phyloP scores from a whole-genome alignment of 148 eudicot species.

The Rhododendron griersonianum region DNA sequence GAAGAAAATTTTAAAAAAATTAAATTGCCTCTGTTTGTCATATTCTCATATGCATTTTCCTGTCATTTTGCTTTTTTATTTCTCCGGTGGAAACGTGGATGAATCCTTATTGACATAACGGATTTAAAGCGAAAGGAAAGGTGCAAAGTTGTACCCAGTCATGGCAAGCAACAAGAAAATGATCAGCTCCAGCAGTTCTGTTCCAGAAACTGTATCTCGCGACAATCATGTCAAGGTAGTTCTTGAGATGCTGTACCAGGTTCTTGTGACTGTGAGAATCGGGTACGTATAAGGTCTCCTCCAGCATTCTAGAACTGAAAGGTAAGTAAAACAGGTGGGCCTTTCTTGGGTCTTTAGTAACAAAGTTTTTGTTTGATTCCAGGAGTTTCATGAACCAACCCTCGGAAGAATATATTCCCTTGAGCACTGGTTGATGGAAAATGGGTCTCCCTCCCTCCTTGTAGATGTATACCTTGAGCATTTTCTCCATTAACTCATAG shows the following conservation, averaged over 20 bases:
- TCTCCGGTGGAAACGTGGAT: not conserved
- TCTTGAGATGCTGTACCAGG: constrained; percentile 21
- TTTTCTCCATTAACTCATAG: constrained; percentile 39
- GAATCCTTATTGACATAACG: not conserved
- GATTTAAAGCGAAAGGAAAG: not conserved
- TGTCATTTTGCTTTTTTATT: not conserved
- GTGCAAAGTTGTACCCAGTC: constrained; percentile 32
- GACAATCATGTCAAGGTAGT: constrained; percentile 28
- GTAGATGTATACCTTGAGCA: constrained; percentile 38
- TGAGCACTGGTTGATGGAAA: constrained; percentile 35
- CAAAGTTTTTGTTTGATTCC: constrained; percentile 30
- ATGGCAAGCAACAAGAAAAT: constrained; percentile 50
- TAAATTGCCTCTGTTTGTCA: not conserved
- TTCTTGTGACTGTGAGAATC: constrained; percentile 31
- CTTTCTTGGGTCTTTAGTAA: constrained; percentile 24
- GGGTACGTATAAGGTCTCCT: constrained; percentile 26
- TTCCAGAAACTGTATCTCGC: constrained; percentile 35
- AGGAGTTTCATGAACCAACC: constrained; percentile 47
- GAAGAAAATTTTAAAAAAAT: not conserved
- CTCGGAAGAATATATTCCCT: constrained; percentile 47
- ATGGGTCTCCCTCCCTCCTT: constrained; percentile 38
- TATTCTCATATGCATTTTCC: not conserved
- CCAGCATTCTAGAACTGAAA: constrained; percentile 28
- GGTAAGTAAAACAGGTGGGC: constrained; percentile 45
- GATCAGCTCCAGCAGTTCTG: constrained; percentile 37